phyloP scores from a whole-genome alignment of 768 basidiomycete species.

The Xerocomus spinulosus region DNA sequence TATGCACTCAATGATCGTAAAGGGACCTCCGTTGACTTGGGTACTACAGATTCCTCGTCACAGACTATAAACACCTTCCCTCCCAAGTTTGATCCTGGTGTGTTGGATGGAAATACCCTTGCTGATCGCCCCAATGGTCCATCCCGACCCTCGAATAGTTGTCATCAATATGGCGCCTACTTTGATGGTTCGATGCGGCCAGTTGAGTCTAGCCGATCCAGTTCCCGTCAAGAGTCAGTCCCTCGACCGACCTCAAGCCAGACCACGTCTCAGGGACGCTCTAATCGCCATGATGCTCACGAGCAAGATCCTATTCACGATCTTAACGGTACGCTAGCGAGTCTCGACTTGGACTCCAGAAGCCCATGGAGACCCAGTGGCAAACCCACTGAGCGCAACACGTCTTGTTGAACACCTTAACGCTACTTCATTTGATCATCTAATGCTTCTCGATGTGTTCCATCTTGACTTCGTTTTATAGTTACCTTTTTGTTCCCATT shows the following conservation, averaged over 20 bases:
- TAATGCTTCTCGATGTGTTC: slow-evolving; percentile 14
- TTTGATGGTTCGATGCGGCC: slow-evolving; percentile 39
- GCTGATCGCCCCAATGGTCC: slow-evolving; percentile 40
- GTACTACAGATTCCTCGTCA: slow-evolving; percentile 40
- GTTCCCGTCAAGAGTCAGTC: slow-evolving; percentile 45
- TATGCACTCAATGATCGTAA: slow-evolving; percentile 34
- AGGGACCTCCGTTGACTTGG: slow-evolving; percentile 34
- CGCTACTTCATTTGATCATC: slow-evolving; percentile 1
- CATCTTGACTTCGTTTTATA: slow-evolving; percentile 23
- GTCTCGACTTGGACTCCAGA: slow-evolving; percentile 56
- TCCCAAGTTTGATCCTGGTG: slow-evolving; percentile 42
- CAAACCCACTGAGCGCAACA: slow-evolving; percentile 18
- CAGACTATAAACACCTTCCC: slow-evolving; percentile 48
- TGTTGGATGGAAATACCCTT: slow-evolving; percentile 35
- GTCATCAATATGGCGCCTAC: slow-evolving; percentile 43
- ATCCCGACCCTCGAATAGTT: slow-evolving; percentile 40
- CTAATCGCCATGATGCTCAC: slow-evolving; percentile 20
- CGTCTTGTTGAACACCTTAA: slow-evolving; percentile 16
- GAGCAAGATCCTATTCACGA: slow-evolving; percentile 56
- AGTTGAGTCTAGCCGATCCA: slow-evolving; percentile 38
- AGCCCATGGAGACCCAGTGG: slow-evolving; percentile 31
- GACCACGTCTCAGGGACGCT: slow-evolving; percentile 24
- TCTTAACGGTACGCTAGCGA: slow-evolving; percentile 72
- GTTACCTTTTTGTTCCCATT: slow-evolving; percentile 9
- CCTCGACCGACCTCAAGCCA: slow-evolving; percentile 54